These are phyloP conservation scores for Candida freyschussii DNA, from an alignment of 1,139 yeast genomes.

Conservation along the genomic window DNA sequence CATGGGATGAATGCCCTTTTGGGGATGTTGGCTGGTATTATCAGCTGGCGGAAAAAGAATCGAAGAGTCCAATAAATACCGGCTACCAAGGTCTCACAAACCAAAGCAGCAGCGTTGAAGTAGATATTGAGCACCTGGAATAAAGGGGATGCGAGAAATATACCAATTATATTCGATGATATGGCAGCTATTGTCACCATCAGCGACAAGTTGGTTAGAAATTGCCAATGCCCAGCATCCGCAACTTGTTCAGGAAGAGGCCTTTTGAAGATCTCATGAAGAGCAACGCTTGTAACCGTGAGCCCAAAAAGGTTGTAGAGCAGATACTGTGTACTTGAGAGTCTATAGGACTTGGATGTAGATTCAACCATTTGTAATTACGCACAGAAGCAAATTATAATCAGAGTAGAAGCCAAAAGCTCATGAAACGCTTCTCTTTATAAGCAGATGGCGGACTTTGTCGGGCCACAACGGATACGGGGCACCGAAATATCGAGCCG, in stretches of 20 bases:
- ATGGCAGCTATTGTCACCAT: constrained; percentile 39
- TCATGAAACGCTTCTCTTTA: too few relatives aligned
- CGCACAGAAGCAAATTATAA: too few relatives aligned
- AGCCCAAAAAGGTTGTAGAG: constrained; percentile 24
- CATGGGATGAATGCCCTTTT: constrained; percentile 37
- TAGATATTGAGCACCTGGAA: constrained; percentile 4
- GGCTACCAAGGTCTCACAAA: constrained; percentile 56
- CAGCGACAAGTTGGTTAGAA: constrained; percentile 59
- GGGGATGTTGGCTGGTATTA: constrained; percentile 21
- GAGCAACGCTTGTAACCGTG: constrained; percentile 26
- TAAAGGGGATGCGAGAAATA: not conserved
- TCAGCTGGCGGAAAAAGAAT: constrained; percentile 43
- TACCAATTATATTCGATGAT: constrained; percentile 7
- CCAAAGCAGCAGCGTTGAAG: constrained; percentile 40
- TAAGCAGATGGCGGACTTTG: too few relatives aligned
- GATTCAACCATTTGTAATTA: too few relatives aligned
- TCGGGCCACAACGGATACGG: too few relatives aligned
- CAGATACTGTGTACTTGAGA: too few relatives aligned
- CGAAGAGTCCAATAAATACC: constrained; percentile 63
- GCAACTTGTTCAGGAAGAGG: constrained; percentile 44
- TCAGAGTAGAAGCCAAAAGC: too few relatives aligned
- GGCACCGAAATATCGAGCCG: too few relatives aligned
- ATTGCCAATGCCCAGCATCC: constrained; percentile 62
- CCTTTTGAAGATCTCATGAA: constrained; percentile 24
- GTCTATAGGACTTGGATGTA: constrained; percentile 1